These are phyloP conservation scores for Hansenula sp. DNA, from an alignment of 1,139 yeast species.

Conservation along the genomic window DNA sequence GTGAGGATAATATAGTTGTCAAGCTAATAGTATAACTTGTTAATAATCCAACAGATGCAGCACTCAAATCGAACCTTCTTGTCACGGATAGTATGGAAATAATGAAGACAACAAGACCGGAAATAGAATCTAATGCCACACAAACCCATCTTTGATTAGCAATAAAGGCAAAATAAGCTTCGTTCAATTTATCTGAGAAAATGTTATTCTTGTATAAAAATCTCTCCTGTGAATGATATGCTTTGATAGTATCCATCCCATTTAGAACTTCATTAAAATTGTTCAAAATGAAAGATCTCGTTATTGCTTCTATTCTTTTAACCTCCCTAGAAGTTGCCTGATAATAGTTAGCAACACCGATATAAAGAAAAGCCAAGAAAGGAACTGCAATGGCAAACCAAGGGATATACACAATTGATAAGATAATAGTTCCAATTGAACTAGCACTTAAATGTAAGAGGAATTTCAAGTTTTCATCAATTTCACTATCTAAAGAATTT, in stretches of 20 bases:
- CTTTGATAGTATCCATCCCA: slow-evolving; percentile 70
- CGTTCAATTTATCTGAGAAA: slow-evolving; percentile 61
- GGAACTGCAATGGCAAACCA: slow-evolving; percentile 74
- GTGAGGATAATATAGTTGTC: slow-evolving; percentile 47
- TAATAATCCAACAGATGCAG: slow-evolving; percentile 74
- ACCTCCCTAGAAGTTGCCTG: slow-evolving; percentile 81
- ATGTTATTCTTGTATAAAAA: slow-evolving; percentile 48
- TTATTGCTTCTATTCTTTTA: slow-evolving; percentile 74
- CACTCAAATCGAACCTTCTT: slow-evolving; percentile 57
- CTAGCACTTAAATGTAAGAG: slow-evolving; percentile 45
- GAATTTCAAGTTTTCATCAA: slow-evolving; percentile 55
- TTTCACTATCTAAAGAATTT: slow-evolving; percentile 73
- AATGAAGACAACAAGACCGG: slow-evolving; percentile 40
- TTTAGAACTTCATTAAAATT: slow-evolving; percentile 72
- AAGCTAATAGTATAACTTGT: slow-evolving; percentile 57
- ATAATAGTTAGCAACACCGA: slow-evolving; percentile 55
- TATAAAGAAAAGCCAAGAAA: slow-evolving; percentile 41
- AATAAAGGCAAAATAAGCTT: slow-evolving; percentile 62
- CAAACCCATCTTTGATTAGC: slow-evolving; percentile 81
- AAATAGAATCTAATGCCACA: slow-evolving; percentile 54
- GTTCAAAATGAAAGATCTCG: slow-evolving; percentile 73
- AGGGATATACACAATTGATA: slow-evolving; percentile 71
- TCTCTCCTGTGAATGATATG: slow-evolving; percentile 48
- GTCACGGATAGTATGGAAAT: slow-evolving; percentile 61
- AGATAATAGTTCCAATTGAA: slow-evolving; percentile 58